Percentiles rank a stretch among this genome's conserved stretches.
Conservation (phyloP, 2,329 filamentous ascomycete species). For the Emmonsiellopsis sp. region DNA sequence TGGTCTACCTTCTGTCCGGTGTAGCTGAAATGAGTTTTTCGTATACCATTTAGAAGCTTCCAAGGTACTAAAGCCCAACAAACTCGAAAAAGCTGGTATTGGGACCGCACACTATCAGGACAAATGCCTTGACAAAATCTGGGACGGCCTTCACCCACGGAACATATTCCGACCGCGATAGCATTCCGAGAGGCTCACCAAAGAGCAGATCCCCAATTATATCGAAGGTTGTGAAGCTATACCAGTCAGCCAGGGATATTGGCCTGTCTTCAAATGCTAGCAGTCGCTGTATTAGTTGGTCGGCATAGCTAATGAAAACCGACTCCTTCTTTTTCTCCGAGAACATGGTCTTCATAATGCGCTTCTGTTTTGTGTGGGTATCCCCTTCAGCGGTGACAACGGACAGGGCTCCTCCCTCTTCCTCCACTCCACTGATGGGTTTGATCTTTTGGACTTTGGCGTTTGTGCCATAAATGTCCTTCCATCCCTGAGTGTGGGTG, state of each 20-base stretch:
- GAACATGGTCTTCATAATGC: slow-evolving; percentile 31
- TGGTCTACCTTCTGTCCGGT: slow-evolving; percentile 2
- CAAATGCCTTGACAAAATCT: slow-evolving; percentile 6
- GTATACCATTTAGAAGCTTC: neutral
- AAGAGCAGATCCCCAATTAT: slow-evolving; percentile 18
- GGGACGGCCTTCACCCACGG: slow-evolving; percentile 18
- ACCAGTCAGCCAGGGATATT: slow-evolving; percentile 14
- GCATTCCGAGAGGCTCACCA: slow-evolving; percentile 14
- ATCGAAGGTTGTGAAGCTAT: slow-evolving; percentile 19
- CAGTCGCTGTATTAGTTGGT: slow-evolving; percentile 14
- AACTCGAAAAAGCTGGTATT: slow-evolving; percentile 2
- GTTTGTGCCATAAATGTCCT: slow-evolving; percentile 20
- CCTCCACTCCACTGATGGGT: slow-evolving; percentile 6
- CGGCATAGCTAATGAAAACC: slow-evolving; percentile 19
- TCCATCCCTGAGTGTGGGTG: slow-evolving; percentile 17
- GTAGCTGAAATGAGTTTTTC: slow-evolving; percentile 2
- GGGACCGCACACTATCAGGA: slow-evolving; percentile 5
- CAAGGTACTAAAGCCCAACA: slow-evolving; percentile 2
- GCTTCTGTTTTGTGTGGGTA: slow-evolving; percentile 21
- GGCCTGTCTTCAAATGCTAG: slow-evolving; percentile 1
- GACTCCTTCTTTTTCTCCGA: slow-evolving; percentile 35
- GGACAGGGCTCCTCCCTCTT: slow-evolving; percentile 1
- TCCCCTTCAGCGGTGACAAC: slow-evolving; percentile 15
- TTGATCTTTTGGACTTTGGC: slow-evolving; percentile 4
- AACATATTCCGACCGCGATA: slow-evolving; percentile 12